Evolutionary conservation across 2,329 filamentous ascomycete genomes (phyloP).

Genomic region (Pseudocercospora musae): DNA sequence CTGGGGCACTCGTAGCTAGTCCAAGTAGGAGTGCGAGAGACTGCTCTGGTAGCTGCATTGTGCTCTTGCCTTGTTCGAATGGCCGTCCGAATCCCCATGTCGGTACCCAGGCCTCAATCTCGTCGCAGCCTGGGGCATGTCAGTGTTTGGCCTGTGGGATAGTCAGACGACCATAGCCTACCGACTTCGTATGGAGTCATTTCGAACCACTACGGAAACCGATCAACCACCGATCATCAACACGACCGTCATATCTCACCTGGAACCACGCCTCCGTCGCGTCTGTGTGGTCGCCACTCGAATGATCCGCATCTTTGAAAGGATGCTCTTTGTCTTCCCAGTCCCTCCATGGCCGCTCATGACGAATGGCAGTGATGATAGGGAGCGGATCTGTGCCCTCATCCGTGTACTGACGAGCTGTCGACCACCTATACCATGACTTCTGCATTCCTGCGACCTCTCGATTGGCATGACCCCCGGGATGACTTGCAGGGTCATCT

Average conservation of each 20-base stretch:
- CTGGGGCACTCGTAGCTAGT: conserved; percentile 34
- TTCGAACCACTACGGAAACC: conserved; percentile 30
- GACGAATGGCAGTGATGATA: conserved; percentile 30
- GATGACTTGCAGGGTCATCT: conserved; percentile 25
- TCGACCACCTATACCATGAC: conserved; percentile 33
- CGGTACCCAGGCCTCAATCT: conserved; percentile 36
- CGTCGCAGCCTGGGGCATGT: conserved; percentile 29
- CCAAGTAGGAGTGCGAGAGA: conserved; percentile 35
- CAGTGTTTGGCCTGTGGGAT: background rate
- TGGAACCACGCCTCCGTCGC: conserved; percentile 38
- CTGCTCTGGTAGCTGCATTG: conserved; percentile 35
- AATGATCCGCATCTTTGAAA: conserved; percentile 28
- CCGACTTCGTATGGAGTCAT: conserved; percentile 36
- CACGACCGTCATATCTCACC: background rate
- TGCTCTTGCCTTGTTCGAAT: conserved; percentile 33
- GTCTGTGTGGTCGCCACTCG: conserved; percentile 28
- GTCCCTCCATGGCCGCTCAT: conserved; percentile 32
- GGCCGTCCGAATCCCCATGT: conserved; percentile 38
- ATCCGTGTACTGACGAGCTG: conserved; percentile 27
- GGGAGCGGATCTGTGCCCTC: conserved; percentile 27
- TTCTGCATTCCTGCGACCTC: conserved; percentile 26
- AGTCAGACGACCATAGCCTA: no score
- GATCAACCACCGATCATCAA: background rate
- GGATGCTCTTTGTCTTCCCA: conserved; percentile 30
- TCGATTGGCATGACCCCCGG: conserved; percentile 20